Conservation (phyloP, 352 stramenopile species). For the Phytophthora meadii region DNA sequence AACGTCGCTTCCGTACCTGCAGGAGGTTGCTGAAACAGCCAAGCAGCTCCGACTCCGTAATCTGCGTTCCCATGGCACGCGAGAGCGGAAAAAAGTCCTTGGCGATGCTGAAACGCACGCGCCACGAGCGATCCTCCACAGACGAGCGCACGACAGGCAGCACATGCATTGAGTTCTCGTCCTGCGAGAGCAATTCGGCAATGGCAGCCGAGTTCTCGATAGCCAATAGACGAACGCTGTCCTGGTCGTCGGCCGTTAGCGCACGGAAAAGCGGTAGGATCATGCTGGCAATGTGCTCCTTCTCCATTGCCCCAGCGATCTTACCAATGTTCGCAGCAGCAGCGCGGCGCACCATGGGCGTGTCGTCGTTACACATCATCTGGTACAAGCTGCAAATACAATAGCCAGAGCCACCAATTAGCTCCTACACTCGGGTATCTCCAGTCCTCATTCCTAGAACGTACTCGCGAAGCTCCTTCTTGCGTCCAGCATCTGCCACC, state of each 20-base stretch:
- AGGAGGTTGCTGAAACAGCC: constrained; percentile 92
- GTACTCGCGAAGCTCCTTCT: constrained; percentile 88
- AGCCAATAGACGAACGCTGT: constrained; percentile 94
- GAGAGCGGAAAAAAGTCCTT: constrained; percentile 93
- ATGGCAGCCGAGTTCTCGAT: constrained; percentile 90
- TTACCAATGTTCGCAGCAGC: constrained; percentile 86
- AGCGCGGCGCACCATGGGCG: constrained; percentile 86
- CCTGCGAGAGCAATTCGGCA: constrained; percentile 68
- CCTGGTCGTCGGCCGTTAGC: constrained; percentile 93
- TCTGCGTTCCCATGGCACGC: constrained; percentile 78
- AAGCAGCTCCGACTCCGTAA: constrained; percentile 90
- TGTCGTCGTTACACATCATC: constrained; percentile 86
- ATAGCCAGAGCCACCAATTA: constrained; percentile 16
- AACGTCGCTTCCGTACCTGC: constrained; percentile 51
- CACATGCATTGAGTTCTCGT: constrained; percentile 81
- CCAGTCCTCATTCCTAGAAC: constrained; percentile 16
- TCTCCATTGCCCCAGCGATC: constrained; percentile 76
- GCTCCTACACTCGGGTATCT: background rate
- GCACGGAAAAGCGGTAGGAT: constrained; percentile 89
- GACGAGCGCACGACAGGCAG: constrained; percentile 79
- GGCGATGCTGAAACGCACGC: constrained; percentile 94
- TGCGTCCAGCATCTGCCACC: constrained; percentile 59
- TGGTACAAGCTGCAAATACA: constrained; percentile 67
- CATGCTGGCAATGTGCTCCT: constrained; percentile 70
- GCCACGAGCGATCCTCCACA: constrained; percentile 90